Base-by-base conservation (phyloP, 2,329 filamentous ascomycete genomes). In the Dothiorella sarmentorum region DNA sequence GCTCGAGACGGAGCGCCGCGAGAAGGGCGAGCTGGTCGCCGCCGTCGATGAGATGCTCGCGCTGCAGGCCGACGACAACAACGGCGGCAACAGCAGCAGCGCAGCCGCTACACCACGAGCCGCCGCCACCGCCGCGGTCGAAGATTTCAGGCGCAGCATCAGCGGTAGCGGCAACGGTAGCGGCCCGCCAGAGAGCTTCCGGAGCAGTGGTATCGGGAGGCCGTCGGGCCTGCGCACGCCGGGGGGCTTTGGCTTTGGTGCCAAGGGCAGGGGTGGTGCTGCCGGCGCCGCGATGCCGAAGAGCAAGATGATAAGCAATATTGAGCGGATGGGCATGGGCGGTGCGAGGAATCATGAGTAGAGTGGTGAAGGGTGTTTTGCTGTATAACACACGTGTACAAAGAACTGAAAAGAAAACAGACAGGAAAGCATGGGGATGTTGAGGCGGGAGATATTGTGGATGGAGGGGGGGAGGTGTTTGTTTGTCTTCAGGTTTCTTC, bases 11-110 rank as follows among this genome's bases (percentile, higher is more conserved):
- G 90, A 94, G 75, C 82, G 90, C 6, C 82, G 91, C 18, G 90
- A 94, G 75, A 93, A 94, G 78, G 88, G 89, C 56, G 90, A 93
- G 74, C 78, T 94, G 37, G 90, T 94, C 33, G 83, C 85, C 58
- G 82, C 91, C 4, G 90, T 90, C 1, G 90, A 94, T 71, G 90
- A 94, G 76, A 89, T 94, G 85, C 87, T 94, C 75, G 78, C 80
- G 53, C 85, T 93, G 74, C 80, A 81, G 61, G 71, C 75, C 22
- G 74, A 77, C 7, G 47, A 59, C 4, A 64, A 77, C 84, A 56
- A 60, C 62, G 26, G 61, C 52, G 42, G 6, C 37, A 13, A 17
- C 42, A 43, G 24, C 42, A 51, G 37, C 27, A 31, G 31, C n/a
- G n/a, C n/a, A n/a, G n/a, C n/a, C n/a, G n/a, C n/a, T n/a, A n/a